Conservation (phyloP, 2,329 filamentous ascomycete species). For the Hymenoscyphus albidus region DNA sequence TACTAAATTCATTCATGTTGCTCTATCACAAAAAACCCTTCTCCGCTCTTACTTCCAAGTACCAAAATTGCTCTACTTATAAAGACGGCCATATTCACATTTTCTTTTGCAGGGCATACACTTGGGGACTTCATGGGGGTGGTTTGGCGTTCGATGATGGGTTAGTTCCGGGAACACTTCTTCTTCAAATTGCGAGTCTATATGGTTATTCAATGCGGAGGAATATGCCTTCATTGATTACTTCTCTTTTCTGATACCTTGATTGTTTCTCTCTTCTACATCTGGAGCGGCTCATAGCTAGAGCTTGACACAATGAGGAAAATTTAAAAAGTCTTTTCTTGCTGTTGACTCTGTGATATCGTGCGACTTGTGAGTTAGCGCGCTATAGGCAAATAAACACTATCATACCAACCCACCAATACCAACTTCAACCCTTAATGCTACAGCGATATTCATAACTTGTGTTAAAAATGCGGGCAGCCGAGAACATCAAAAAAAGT, state of each 20-base stretch:
- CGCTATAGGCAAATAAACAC: neutral
- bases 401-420: too few species aligned
- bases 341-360: neutral
- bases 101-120: neutral
- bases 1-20: too few species aligned
- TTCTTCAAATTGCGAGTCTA: neutral
- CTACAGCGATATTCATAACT: too few species aligned
- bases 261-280: neutral
- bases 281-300: neutral
- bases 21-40: too few species aligned
- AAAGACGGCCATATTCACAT: neutral
- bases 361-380: neutral
- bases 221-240: neutral
- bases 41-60: too few species aligned
- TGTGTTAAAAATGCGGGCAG: too few species aligned
- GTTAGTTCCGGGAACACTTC: neutral
- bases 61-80: neutral
- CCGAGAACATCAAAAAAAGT: too few species aligned
- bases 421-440: too few species aligned
- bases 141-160: neutral
- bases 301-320: neutral
- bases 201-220: neutral
- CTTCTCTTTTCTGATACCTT: neutral
- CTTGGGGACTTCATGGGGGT: neutral
- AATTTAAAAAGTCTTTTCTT: neutral